Base-by-base conservation (phyloP, 805 yeast species). In the Hanseniaspora singularis region DNA sequence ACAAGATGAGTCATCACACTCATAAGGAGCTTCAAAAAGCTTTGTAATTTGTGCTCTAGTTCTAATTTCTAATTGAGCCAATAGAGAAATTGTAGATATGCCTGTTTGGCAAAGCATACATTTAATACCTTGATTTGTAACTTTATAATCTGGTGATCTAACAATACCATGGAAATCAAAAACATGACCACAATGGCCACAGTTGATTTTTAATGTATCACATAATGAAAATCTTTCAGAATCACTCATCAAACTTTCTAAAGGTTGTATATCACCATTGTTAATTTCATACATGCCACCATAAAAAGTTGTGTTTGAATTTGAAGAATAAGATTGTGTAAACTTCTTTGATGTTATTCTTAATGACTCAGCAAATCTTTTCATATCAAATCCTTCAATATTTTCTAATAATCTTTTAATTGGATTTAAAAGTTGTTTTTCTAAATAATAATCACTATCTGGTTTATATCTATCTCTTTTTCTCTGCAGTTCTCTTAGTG, bases 401-500 rank as follows among this genome's bases (percentile, higher is more conserved):
- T 81, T 74, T 53, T 81, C 94, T 34, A 89, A 67, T 45, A 92
- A 68, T 64, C 98, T 77, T 59, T 85, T 94, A 9, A 92, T 78
- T 3, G 96, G 96, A 2, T 94, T 87, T 56, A 82, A 76, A 9
- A 92, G 73, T 64, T 92, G 99, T 60, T 86, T 83, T 53, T 80
- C 92, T 54, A 89, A 67, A 60, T 92, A 92, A 58, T 74, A 88
- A 33, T 68, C 70, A 1, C 83, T 72, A 62, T 92, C 98, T 1
- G 92, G 86, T 51, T 62, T 67, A 50, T 79, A 71, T 3, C 64
- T 64, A 8, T 70, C 66, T 32, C 67, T 63, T 46, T 73, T 74
- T 28, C 64, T 59, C 58, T 81, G 61, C 7, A 87, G 72, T 55
- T 89, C 96, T 53, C 74, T 78, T 46, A 85, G 68, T 0, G 96